Base-by-base conservation (phyloP, 495 filamentous ascomycete genomes). In the Collariella sp. region DNA sequence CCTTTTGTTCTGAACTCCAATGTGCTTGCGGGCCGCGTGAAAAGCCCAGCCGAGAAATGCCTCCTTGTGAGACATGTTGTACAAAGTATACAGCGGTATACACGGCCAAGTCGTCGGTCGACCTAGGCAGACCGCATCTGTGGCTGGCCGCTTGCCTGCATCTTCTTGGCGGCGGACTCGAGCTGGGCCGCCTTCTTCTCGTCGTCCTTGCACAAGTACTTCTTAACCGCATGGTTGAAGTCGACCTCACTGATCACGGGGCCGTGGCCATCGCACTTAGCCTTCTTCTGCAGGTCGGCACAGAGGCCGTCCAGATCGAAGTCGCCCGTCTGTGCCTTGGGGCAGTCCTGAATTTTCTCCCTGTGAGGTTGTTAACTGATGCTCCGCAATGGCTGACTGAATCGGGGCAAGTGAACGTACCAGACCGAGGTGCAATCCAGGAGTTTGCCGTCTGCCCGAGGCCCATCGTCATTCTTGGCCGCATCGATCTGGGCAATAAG, bases 221-320 rank as follows among this genome's bases (percentile, higher is more conserved):
- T 76, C 43, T 79, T 82, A 74, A 94, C 78, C 51, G 91, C 87
- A 46, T 76, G 77, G 62, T 95, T 84, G 61, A 96, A 91, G 66
- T 96, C 89, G 39, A 82, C 82, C 70, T 96, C 80, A 59, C 88
- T 85, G 45, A 98, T 86, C 20, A 96, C 89, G n/a, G 91, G 87
- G 24, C 93, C 91, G 23, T 78, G 82, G 63, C 94, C 93, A 1
- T 89, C 94, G 66, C 94, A 99, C 66, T 91, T 91, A 42, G 94
- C 94, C 72, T 99, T 99, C 62, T 86, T 85, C 53, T 90, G 85
- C n/a, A 99, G 79, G 57, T 99, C 90, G 6, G 85, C 83, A 71
- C 94, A 99, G 12, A 99, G 78, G 50, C 81, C 79, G 65, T 99
- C 94, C 59, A 99, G 85, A 60, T 99, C 93, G 56, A 96, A 82